Evolutionary conservation across 2,329 filamentous ascomycete species (phyloP).

Genomic region (Ilyonectria sp.): DNA sequence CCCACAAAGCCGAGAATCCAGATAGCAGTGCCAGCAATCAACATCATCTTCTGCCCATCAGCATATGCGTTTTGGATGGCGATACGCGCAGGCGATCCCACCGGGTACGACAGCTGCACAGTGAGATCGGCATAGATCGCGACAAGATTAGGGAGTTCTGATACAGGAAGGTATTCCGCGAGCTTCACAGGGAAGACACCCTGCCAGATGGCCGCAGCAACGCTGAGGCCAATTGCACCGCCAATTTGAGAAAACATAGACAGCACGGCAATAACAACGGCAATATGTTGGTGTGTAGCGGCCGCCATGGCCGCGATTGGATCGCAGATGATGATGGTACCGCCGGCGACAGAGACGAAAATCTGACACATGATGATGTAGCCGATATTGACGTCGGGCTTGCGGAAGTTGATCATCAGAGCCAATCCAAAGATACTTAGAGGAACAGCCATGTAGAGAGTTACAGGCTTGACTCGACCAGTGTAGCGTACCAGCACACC

Average conservation of each 20-base stretch:
- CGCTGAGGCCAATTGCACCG: slow-evolving; percentile 50
- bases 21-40: not conserved
- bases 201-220: slow-evolving; percentile 53
- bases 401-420: slow-evolving; percentile 55
- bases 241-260: slow-evolving; percentile 51
- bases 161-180: not conserved
- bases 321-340: slow-evolving; percentile 46
- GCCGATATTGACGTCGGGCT: slow-evolving; percentile 49
- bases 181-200: not conserved
- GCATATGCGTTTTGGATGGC: not conserved
- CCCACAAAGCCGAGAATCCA: not conserved
- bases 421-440: slow-evolving; percentile 49
- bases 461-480: slow-evolving; percentile 52
- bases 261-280: slow-evolving; percentile 53
- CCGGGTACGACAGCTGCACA: not conserved
- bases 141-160: not conserved
- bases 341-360: slow-evolving; percentile 51
- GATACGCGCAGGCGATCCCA: not conserved
- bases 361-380: slow-evolving; percentile 58
- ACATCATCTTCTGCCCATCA: not conserved
- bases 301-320: slow-evolving; percentile 54
- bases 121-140: not conserved
- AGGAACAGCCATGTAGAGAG: slow-evolving; percentile 49
- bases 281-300: slow-evolving; percentile 51
- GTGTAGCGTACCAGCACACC: slow-evolving; percentile 55